Conservation (phyloP, 345 rosid species). For the Citrus sp. region DNA sequence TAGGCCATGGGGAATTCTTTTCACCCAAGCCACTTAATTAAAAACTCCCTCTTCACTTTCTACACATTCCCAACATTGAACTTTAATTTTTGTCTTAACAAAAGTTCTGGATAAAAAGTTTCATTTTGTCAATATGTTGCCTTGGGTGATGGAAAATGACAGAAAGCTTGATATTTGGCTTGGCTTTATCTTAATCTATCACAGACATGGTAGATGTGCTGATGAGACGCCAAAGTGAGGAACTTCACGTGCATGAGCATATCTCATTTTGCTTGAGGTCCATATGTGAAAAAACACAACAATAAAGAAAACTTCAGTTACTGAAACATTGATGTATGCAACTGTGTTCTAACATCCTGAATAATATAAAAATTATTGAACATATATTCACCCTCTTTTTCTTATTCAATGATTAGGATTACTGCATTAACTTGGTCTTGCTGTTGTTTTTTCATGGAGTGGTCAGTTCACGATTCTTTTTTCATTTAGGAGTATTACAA, state of each 20-base stretch:
- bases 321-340: neutral
- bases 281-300: neutral
- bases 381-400: neutral
- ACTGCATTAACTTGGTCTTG: neutral
- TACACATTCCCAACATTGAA: neutral
- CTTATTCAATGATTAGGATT: neutral
- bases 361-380: neutral
- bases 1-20: neutral
- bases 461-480: neutral
- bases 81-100: neutral
- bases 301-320: neutral
- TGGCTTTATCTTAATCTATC: neutral
- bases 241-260: neutral
- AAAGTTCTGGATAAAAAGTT: neutral
- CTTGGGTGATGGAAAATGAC: neutral
- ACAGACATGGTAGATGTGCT: neutral
- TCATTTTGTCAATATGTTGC: neutral
- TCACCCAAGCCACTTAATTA: neutral
- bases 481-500: conserved; percentile 72
- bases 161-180: neutral
- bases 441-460: neutral
- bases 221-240: neutral
- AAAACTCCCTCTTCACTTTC: neutral
- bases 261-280: neutral
- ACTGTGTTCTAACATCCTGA: neutral